Base-by-base conservation (phyloP, 2,329 filamentous ascomycete genomes). In the Biscogniauxia mediterranea region DNA sequence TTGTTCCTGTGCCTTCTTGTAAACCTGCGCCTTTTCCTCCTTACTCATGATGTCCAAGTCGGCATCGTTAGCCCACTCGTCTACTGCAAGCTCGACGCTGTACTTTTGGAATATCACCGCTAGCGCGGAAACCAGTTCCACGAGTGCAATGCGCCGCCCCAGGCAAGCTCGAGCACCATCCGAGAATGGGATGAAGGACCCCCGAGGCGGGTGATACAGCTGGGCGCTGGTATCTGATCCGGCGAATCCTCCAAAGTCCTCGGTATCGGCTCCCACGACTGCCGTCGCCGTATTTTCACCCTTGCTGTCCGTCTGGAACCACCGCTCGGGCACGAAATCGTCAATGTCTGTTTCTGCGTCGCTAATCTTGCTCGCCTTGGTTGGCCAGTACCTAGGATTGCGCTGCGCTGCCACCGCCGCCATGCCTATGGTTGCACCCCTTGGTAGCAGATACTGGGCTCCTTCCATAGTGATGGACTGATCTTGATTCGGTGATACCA, bases 321-420 rank as follows among this genome's bases (percentile, higher is more conserved):
- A 93, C 52, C 91, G 83, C 73, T 91, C 88, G 0, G 91, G 90
- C 54, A 86, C 79, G 74, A 88, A 94, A 61, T 89, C 84, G 57
- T 88, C 80, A 1, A 91, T 75, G 67, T 93, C 89, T 55, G 84
- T 76, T 19, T 74, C 63, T 23, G 73, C 75, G 0, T 71, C 75
- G 0, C 76, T 76, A 20, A 81, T 69, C 63, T 76, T 77, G 67
- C 19, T 64, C 54, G 23, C 46, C 17, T 42, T 38, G 25, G 20
- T 32, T 42, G 61, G 61, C 61, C 61, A 63, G 56, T 61, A 61
- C 8, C 49, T 20, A 38, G 61, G 61, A 32, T 63, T 61, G 28
- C 61, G 61, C 20, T 61, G 58, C 42, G 54, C 28, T 0, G 61
- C 58, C 8, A 54, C 49, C 15, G 54, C 26, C 25, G 7, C n/a